A percentile compares a stretch with the other conserved stretches of the same genome.
These are phyloP conservation scores for Carex arenaria DNA, from an alignment of 202 grass and related monocot genomes.

Conservation along the genomic window DNA sequence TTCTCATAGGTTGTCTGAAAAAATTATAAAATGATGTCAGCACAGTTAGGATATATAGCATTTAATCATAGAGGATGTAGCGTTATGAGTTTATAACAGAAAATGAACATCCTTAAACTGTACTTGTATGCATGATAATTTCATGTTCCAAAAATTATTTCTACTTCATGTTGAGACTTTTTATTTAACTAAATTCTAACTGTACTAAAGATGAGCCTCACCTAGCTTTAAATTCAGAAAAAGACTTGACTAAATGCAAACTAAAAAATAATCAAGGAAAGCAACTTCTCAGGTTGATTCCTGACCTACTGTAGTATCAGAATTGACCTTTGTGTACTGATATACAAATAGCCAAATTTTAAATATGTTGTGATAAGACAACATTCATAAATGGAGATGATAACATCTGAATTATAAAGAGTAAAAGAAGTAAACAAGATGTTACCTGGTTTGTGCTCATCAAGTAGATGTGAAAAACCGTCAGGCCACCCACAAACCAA, in stretches of 20 bases:
- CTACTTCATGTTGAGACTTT: neutral
- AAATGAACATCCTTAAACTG: too few relatives aligned
- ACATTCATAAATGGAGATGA: neutral
- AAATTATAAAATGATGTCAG: too few relatives aligned
- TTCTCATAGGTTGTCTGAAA: slow-evolving; percentile 93
- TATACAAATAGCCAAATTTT: neutral
- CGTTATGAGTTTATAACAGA: too few relatives aligned
- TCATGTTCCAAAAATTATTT: neutral
- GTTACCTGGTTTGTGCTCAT: slow-evolving; percentile 75
- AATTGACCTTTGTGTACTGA: neutral
- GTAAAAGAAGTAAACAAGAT: neutral
- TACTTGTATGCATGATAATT: neutral
- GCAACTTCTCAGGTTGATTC: neutral
- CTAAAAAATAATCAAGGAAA: neutral
- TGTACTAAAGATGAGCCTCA: neutral
- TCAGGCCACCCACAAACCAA: slow-evolving; percentile 94
- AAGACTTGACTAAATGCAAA: neutral
- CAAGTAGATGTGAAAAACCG: slow-evolving; percentile 77
- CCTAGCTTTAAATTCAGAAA: neutral
- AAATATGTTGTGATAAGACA: neutral
- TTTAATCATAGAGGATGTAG: too few relatives aligned
- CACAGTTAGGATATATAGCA: too few relatives aligned
- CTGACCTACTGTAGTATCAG: neutral
- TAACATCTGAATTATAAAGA: neutral
- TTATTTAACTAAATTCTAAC: neutral